These are phyloP conservation scores for Colletotrichum brevisporum DNA, from an alignment of 2,329 filamentous ascomycete genomes.

Conservation along the genomic window DNA sequence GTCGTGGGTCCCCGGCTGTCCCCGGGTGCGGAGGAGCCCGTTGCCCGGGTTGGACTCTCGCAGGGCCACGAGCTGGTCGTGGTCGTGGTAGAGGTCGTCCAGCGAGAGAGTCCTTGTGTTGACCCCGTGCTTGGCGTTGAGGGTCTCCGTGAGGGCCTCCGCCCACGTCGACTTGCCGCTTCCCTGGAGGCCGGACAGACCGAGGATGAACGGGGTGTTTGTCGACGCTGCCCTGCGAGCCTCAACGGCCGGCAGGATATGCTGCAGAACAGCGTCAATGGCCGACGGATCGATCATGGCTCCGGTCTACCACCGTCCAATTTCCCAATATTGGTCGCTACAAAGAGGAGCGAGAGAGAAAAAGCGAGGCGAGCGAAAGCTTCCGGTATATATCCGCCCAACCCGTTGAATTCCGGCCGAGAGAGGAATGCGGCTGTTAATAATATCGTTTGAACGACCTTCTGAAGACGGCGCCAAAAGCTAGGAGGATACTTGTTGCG, in stretches of 20 bases:
- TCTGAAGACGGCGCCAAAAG: background rate
- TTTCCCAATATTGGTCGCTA: background rate
- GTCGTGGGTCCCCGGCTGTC: constrained; percentile 37
- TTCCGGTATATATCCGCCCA: background rate
- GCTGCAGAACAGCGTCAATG: constrained; percentile 16
- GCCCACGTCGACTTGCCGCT: constrained; percentile 41
- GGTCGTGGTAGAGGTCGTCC: constrained; percentile 38
- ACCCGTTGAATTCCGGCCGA: background rate
- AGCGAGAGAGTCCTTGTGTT: constrained; percentile 36
- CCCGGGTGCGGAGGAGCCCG: constrained; percentile 28
- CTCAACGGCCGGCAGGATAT: constrained; percentile 25
- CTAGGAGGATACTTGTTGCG: constrained; percentile 1
- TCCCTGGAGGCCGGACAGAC: constrained; percentile 37
- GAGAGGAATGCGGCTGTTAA: constrained; percentile 1
- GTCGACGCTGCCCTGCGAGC: constrained; percentile 8
- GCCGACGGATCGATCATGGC: constrained; percentile 29
- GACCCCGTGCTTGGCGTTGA: constrained; percentile 32
- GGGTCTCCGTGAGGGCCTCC: constrained; percentile 27
- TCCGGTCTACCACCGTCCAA: background rate
- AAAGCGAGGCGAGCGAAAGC: background rate
- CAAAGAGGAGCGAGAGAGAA: too few species aligned
- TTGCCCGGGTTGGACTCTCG: constrained; percentile 28
- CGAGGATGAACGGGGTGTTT: constrained; percentile 25
- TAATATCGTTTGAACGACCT: constrained; percentile 14
- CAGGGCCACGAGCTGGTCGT: constrained; percentile 25